Conservation (phyloP, 257 asterid species). For the Rhazya stricta region DNA sequence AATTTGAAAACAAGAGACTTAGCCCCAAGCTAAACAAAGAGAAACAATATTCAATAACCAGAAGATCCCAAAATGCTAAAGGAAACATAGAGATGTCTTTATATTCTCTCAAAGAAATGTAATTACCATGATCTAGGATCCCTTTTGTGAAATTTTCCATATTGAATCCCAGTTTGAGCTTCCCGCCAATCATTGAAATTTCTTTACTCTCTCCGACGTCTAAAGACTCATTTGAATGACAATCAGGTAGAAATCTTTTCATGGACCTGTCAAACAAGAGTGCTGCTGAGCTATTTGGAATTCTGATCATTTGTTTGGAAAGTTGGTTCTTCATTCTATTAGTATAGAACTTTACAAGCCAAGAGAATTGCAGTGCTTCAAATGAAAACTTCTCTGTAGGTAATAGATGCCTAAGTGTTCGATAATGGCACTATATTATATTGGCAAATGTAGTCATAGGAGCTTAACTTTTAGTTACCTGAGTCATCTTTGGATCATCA, state of each 20-base stretch:
- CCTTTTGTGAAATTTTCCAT: conserved; percentile 5
- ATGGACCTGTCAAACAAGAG: conserved; percentile 1
- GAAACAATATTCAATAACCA: background rate
- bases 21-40: too few species aligned
- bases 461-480: background rate
- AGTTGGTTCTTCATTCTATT: conserved; percentile 8
- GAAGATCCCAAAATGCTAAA: too few species aligned
- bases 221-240: background rate
- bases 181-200: conserved; percentile 4
- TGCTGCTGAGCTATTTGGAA: conserved; percentile 3
- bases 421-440: background rate
- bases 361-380: background rate
- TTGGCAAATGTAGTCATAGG: background rate
- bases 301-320: background rate
- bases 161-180: conserved; percentile 11
- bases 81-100: background rate
- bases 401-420: background rate
- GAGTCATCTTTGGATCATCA: background rate
- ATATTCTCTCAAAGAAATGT: background rate
- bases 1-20: too few species aligned
- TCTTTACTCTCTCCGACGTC: conserved; percentile 8
- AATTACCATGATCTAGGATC: conserved; percentile 2
- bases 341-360: background rate
- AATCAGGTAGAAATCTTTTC: background rate
- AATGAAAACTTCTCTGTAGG: background rate